Conservation (phyloP, 208 protist species). For the Acanthamoeba triangularis region DNA sequence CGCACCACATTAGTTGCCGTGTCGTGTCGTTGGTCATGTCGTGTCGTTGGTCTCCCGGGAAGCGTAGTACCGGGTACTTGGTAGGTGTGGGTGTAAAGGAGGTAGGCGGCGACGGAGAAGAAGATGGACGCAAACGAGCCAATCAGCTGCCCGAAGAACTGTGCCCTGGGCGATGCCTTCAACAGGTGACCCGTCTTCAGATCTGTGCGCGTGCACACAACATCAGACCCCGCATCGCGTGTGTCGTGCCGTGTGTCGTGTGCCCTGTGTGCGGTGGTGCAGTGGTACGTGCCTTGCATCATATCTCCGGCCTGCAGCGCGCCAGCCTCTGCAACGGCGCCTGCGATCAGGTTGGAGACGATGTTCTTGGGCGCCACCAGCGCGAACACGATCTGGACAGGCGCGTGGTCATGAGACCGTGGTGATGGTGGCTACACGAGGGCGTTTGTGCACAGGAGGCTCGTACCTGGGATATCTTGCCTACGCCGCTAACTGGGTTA, state of each 20-base stretch:
- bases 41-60: too few species aligned
- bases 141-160: constrained; percentile 87
- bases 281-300: constrained; percentile 79
- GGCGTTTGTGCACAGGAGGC: too few species aligned
- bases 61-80: constrained; percentile 42
- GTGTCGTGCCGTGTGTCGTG: not conserved
- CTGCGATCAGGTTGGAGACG: constrained; percentile 84
- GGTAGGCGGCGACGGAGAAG: constrained; percentile 83
- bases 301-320: constrained; percentile 86
- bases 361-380: constrained; percentile 79
- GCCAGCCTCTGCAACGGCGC: constrained; percentile 86
- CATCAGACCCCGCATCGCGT: not conserved
- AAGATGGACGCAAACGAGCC: constrained; percentile 84
- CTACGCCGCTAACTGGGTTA: constrained; percentile 85
- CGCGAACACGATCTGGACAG: constrained; percentile 82
- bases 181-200: constrained; percentile 87
- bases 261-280: not conserved
- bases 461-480: constrained; percentile 80
- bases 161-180: constrained; percentile 79
- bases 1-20: not conserved
- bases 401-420: not conserved
- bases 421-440: not conserved
- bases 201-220: constrained; percentile 3
- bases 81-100: constrained; percentile 81
- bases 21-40: not conserved